Conservation (phyloP, 2,329 filamentous ascomycete species). For the Thelonectria discophora region DNA sequence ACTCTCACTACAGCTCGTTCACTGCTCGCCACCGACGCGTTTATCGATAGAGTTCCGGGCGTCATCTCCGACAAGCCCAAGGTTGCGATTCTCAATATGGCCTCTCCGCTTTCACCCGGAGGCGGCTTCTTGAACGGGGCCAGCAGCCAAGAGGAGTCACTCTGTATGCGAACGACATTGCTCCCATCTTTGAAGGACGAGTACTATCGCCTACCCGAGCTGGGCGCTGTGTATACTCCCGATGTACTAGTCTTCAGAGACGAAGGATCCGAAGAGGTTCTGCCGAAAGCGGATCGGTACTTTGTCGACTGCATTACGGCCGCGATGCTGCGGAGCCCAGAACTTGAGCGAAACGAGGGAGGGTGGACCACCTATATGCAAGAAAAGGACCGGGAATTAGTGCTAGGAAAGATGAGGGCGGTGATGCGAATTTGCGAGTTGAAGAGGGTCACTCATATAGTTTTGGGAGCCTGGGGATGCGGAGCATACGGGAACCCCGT, state of each 20-base stretch:
- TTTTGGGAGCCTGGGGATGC: slow-evolving; percentile 72
- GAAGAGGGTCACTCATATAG: slow-evolving; percentile 57
- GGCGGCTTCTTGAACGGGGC: slow-evolving; percentile 69
- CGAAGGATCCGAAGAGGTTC: slow-evolving; percentile 43
- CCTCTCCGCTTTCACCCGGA: slow-evolving; percentile 67
- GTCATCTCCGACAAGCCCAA: slow-evolving; percentile 34
- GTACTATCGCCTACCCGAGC: slow-evolving; percentile 68
- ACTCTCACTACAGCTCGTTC: slow-evolving; percentile 60
- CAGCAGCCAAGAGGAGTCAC: slow-evolving; percentile 67
- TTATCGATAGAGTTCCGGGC: not conserved
- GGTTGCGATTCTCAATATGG: slow-evolving; percentile 70
- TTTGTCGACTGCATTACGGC: slow-evolving; percentile 68
- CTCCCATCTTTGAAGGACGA: slow-evolving; percentile 65
- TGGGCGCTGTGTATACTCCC: slow-evolving; percentile 63
- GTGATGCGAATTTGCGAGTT: slow-evolving; percentile 62
- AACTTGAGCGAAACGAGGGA: slow-evolving; percentile 51
- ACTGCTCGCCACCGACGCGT: slow-evolving; percentile 20
- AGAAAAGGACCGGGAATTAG: slow-evolving; percentile 60
- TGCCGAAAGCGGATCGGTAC: slow-evolving; percentile 60
- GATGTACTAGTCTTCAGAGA: slow-evolving; percentile 68
- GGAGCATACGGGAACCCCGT: slow-evolving; percentile 71
- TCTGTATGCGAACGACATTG: slow-evolving; percentile 69
- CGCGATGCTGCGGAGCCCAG: slow-evolving; percentile 67
- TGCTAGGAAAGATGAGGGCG: slow-evolving; percentile 63
- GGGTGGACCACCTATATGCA: slow-evolving; percentile 50